A percentile compares a stretch with the other conserved stretches of the same genome.
phyloP scores from a whole-genome alignment of 768 basidiomycete genomes.

The Galerina sulciceps region DNA sequence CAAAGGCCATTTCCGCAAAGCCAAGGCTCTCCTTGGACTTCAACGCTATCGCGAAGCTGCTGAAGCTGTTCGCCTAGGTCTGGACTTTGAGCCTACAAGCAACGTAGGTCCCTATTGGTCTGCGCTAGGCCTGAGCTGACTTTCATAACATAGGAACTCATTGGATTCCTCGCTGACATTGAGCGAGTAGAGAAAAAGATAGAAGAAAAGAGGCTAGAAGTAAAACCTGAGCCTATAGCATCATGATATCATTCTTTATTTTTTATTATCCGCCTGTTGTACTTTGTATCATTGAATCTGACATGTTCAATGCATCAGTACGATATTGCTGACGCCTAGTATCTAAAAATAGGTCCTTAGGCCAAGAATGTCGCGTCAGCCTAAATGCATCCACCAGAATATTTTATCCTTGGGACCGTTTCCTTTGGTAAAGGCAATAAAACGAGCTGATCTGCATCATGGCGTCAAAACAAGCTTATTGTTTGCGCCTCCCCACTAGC shows the following conservation, averaged over 20 bases:
- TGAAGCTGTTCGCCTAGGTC: slow-evolving; percentile 79
- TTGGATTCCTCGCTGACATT: slow-evolving; percentile 38
- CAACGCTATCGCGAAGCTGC: slow-evolving; percentile 72
- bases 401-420: too few relatives aligned
- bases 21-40: slow-evolving; percentile 84
- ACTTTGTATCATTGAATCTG: background rate
- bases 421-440: too few relatives aligned
- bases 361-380: too few relatives aligned
- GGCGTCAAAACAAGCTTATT: too few relatives aligned
- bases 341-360: too few relatives aligned
- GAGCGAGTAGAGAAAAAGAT: slow-evolving; percentile 32
- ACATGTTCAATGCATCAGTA: too few relatives aligned
- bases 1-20: slow-evolving; percentile 95
- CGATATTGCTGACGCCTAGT: too few relatives aligned
- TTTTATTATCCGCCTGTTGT: slow-evolving; percentile 3
- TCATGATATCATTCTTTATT: slow-evolving; percentile 8
- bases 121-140: background rate
- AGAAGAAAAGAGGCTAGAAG: slow-evolving; percentile 24
- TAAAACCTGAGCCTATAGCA: slow-evolving; percentile 8
- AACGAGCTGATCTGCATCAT: too few relatives aligned
- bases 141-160: slow-evolving; percentile 30
- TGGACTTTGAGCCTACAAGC: slow-evolving; percentile 77
- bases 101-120: slow-evolving; percentile 32
- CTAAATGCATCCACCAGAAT: too few relatives aligned
- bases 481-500: too few relatives aligned